A percentile compares a stretch with the other conserved stretches of the same genome.
phyloP scores from a whole-genome alignment of 2,329 filamentous ascomycete genomes.

The Paracorniculantispora psalliotae region DNA sequence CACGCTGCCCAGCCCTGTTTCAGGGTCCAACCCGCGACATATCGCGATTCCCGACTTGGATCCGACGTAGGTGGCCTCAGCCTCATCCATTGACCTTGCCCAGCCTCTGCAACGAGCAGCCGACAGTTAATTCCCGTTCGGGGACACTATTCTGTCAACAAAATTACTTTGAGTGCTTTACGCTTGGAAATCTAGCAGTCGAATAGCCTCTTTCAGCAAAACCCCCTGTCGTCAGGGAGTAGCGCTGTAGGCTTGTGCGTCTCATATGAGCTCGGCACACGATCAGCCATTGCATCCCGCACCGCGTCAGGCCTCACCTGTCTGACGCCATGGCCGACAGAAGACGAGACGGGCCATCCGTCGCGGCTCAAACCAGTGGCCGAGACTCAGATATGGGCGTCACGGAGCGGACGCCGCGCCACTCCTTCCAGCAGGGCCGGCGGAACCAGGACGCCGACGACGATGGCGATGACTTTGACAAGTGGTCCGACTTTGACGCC shows the following conservation, averaged over 20 bases:
- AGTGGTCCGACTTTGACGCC: slow-evolving; percentile 7
- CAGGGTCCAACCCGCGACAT: slow-evolving; percentile 2
- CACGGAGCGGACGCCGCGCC: slow-evolving; percentile 3
- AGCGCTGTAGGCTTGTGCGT: neutral
- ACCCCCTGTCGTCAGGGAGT: neutral
- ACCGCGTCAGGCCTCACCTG: neutral
- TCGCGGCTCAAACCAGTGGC: neutral
- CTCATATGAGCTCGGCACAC: neutral
- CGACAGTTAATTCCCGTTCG: too few relatives aligned
- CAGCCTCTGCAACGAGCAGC: neutral
- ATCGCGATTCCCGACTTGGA: neutral
- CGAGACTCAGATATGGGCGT: slow-evolving; percentile 1
- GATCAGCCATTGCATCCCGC: neutral
- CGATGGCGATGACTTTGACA: neutral
- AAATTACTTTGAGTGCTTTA: too few relatives aligned
- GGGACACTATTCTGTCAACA: too few relatives aligned
- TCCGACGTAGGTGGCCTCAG: neutral
- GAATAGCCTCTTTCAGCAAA: neutral
- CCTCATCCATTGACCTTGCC: neutral
- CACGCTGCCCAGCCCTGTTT: too few relatives aligned
- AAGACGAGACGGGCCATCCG: neutral
- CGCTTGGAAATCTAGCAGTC: too few relatives aligned
- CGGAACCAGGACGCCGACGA: neutral
- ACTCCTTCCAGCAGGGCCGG: slow-evolving; percentile 9
- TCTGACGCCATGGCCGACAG: neutral